Percentiles rank a stretch among this genome's conserved stretches.
phyloP scores from a whole-genome alignment of 2,329 filamentous ascomycete genomes.

The Ophiostoma novo-ulmi region DNA sequence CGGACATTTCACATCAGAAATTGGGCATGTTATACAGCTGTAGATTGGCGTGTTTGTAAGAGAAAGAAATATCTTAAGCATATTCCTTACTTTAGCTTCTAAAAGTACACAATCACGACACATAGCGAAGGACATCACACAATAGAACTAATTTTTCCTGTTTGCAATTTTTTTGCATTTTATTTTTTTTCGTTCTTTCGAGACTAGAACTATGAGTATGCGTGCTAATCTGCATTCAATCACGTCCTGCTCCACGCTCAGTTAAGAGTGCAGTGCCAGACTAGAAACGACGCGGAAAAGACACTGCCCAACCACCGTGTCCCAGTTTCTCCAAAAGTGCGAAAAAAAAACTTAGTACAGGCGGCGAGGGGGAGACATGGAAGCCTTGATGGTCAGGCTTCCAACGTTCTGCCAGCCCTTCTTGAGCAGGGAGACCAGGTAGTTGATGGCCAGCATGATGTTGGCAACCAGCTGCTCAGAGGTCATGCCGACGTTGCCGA shows the following conservation, averaged over 20 bases:
- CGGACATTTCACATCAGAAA: background rate
- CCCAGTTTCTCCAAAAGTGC: background rate
- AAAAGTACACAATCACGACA: background rate
- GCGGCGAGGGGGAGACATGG: constrained; percentile 98
- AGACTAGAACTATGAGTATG: constrained; percentile 5
- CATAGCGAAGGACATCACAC: background rate
- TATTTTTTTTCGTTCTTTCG: background rate
- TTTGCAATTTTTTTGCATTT: constrained; percentile 13
- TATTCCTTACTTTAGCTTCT: background rate
- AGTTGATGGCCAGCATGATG: constrained; percentile 99
- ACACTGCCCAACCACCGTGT: background rate
- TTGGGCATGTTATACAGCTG: too few species aligned
- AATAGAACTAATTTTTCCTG: background rate
- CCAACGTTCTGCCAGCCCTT: constrained; percentile 99
- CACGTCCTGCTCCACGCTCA: background rate
- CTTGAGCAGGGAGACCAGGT: constrained; percentile 98
- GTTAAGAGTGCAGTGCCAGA: constrained; percentile 8
- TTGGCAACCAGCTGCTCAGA: constrained; percentile 94
- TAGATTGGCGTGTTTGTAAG: too few species aligned
- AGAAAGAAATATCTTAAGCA: too few species aligned
- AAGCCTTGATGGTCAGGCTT: constrained; percentile 99
- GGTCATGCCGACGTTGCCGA: constrained; percentile 97
- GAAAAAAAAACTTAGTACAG: constrained; percentile 65
- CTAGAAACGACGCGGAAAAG: background rate
- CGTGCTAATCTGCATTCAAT: background rate